phyloP scores from a whole-genome alignment of 129 eudicot genomes.

The Oenanthe sinensis region DNA sequence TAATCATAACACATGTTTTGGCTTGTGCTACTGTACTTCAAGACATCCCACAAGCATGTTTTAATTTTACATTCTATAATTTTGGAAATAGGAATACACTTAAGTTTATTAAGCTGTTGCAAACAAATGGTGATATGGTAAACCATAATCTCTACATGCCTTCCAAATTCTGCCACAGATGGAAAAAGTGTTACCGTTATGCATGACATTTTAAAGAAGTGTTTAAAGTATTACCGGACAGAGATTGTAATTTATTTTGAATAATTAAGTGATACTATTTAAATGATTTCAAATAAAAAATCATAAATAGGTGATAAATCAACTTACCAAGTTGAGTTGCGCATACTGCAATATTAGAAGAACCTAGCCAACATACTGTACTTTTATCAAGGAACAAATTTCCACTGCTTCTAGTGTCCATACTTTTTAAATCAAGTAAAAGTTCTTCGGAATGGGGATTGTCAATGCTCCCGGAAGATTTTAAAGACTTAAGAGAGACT shows the following conservation, averaged over 20 bases:
- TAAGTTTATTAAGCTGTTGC: not conserved
- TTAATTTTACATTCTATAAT: not conserved
- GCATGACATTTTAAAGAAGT: not conserved
- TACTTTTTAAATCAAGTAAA: slow-evolving; percentile 14
- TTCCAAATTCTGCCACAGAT: not conserved
- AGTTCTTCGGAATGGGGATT: slow-evolving; percentile 22
- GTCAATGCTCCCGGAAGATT: slow-evolving; percentile 14
- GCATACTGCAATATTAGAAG: slow-evolving; percentile 64
- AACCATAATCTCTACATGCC: not conserved
- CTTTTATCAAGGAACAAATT: slow-evolving; percentile 19
- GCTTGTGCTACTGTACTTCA: not conserved
- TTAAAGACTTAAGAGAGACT: slow-evolving; percentile 39
- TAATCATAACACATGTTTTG: too few relatives aligned
- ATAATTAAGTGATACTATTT: not conserved
- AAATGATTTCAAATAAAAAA: not conserved
- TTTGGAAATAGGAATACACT: not conserved
- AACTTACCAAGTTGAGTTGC: slow-evolving; percentile 52
- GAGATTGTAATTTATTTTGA: not conserved
- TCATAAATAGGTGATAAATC: not conserved
- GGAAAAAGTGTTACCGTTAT: not conserved
- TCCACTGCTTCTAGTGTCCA: slow-evolving; percentile 12
- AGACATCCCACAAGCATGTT: not conserved
- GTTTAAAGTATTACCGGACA: not conserved
- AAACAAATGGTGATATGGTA: not conserved
- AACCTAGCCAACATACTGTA: slow-evolving; percentile 56